A percentile compares a stretch with the other conserved stretches of the same genome.
These are phyloP conservation scores for Triticum timopheevii DNA, from an alignment of 176 grass and related monocot species.

Conservation along the genomic window DNA sequence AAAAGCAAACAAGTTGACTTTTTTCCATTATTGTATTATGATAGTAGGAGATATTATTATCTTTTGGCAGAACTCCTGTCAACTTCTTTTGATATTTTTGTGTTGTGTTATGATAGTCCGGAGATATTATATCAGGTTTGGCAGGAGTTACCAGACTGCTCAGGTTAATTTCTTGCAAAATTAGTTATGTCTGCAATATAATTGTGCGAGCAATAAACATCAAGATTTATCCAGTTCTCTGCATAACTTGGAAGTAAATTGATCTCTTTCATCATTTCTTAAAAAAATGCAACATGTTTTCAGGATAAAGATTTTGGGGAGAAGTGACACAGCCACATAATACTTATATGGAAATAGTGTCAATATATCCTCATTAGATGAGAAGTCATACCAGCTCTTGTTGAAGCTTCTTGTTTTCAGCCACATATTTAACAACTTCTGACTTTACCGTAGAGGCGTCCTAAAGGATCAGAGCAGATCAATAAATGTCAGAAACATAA, in stretches of 20 bases:
- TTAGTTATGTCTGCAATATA: neutral
- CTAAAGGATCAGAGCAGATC: conserved; percentile 32
- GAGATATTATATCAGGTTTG: neutral
- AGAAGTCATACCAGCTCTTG: conserved; percentile 58
- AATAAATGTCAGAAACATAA: conserved; percentile 17
- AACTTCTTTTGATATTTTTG: neutral
- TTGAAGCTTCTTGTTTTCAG: conserved; percentile 73
- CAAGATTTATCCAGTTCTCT: neutral
- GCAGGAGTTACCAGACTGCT: neutral
- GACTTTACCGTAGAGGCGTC: conserved; percentile 39
- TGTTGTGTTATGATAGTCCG: neutral
- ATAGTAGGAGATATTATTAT: neutral
- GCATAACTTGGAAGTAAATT: neutral
- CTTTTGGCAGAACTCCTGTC: neutral
- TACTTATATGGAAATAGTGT: neutral
- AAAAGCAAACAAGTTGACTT: neutral
- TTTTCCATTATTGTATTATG: neutral
- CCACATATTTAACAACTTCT: conserved; percentile 38
- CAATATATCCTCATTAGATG: conserved; percentile 14
- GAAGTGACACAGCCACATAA: neutral
- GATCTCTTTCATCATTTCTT: conserved; percentile 1
- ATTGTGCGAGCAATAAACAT: neutral
- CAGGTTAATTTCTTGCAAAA: neutral
- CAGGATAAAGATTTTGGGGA: neutral
- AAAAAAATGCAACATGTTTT: neutral